Evolutionary conservation across 73 alveolate species (phyloP).

Genomic region (Diophrys sp.): DNA sequence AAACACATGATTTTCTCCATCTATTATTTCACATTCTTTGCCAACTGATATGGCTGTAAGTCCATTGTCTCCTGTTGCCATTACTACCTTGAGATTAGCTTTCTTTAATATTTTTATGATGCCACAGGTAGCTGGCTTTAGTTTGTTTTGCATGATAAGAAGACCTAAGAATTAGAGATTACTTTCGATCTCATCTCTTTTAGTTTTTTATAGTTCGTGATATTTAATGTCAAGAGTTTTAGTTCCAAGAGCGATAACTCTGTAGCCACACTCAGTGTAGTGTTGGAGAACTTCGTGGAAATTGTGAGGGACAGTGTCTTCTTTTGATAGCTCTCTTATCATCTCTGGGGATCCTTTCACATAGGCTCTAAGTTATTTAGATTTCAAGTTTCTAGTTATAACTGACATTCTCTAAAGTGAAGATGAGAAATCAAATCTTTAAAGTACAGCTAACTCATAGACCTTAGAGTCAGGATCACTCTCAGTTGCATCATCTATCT

Average conservation of each 20-base stretch:
- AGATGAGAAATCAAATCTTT: constrained; percentile 85
- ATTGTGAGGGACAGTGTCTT: constrained; percentile 65
- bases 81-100: constrained; percentile 79
- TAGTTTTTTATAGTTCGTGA: neutral
- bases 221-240: constrained; percentile 31
- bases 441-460: constrained; percentile 38
- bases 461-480: neutral
- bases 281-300: constrained; percentile 47
- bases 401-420: constrained; percentile 90
- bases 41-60: constrained; percentile 83
- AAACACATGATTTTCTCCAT: constrained; percentile 32
- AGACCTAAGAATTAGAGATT: constrained; percentile 87
- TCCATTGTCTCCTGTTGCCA: constrained; percentile 94
- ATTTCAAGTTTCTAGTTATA: constrained; percentile 55
- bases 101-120: constrained; percentile 44
- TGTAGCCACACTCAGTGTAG: constrained; percentile 78
- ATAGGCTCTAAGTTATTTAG: constrained; percentile 21
- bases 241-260: constrained; percentile 81
- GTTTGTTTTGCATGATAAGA: constrained; percentile 86
- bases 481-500: neutral
- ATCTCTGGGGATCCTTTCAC: constrained; percentile 89
- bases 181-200: constrained; percentile 68
- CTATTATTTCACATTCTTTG: constrained; percentile 73
- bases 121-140: constrained; percentile 83
- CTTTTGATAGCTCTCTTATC: constrained; percentile 55